A percentile compares a stretch with the other conserved stretches of the same genome.
These are phyloP conservation scores for Amanita pseudoporphyria DNA, from an alignment of 768 basidiomycete species.

Conservation along the genomic window DNA sequence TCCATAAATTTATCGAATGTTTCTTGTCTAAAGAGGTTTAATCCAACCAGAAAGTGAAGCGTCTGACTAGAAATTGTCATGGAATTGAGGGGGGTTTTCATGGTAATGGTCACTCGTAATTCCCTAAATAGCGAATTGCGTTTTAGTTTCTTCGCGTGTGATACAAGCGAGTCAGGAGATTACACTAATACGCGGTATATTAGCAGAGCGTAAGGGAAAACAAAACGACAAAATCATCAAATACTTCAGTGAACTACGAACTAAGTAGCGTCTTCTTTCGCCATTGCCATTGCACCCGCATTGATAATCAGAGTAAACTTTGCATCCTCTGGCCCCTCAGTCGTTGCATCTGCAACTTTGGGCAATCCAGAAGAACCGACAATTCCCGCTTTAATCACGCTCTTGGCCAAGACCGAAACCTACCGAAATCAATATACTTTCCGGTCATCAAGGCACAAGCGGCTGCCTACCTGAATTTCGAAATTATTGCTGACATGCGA, in stretches of 20 bases:
- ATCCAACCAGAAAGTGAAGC: no score
- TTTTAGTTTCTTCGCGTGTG: no score
- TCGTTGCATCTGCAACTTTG: constrained; percentile 29
- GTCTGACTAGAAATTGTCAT: no score
- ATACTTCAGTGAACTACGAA: background rate
- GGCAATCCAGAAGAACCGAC: constrained; percentile 44
- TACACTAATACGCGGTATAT: background rate
- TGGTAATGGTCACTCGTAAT: no score
- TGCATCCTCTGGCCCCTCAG: constrained; percentile 26
- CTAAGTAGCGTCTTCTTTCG: constrained; percentile 14
- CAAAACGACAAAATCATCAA: no score
- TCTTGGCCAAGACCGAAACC: constrained; percentile 44
- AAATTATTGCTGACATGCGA: constrained; percentile 27
- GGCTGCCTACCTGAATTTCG: constrained; percentile 35
- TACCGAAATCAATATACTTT: constrained; percentile 14
- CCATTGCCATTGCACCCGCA: constrained; percentile 36
- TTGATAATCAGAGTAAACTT: constrained; percentile 51
- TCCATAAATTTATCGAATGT: no score
- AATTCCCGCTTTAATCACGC: constrained; percentile 42
- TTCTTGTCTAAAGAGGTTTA: no score
- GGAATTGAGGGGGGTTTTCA: no score
- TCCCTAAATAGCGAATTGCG: no score
- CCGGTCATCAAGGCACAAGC: background rate
- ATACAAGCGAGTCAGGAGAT: no score
- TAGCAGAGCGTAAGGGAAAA: background rate